These are phyloP conservation scores for Tremella mesenterica DNA, from an alignment of 768 basidiomycete genomes.

Conservation along the genomic window DNA sequence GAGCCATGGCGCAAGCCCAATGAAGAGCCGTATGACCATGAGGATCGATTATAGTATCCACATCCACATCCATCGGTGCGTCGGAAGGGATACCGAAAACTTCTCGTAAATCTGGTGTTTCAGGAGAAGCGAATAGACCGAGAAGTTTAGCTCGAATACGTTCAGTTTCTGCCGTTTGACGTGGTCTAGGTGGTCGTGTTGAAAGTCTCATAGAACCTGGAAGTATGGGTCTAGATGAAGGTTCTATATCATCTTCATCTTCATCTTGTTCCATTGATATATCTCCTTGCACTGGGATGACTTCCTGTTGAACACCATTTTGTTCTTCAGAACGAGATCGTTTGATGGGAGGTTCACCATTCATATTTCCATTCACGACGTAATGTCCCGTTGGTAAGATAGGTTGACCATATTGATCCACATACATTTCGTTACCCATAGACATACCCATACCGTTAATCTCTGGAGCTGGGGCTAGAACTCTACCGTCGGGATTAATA, in stretches of 20 bases:
- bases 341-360: constrained; percentile 24
- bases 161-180: constrained; percentile 15
- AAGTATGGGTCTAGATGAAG: constrained; percentile 19
- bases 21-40: constrained; percentile 91
- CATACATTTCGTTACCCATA: constrained; percentile 25
- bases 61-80: constrained; percentile 49
- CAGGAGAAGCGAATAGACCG: constrained; percentile 35
- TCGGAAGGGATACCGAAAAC: constrained; percentile 23
- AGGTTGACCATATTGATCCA: constrained; percentile 41
- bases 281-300: neutral
- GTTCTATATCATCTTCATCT: constrained; percentile 18
- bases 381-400: constrained; percentile 9
- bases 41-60: constrained; percentile 83
- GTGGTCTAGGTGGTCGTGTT: constrained; percentile 33
- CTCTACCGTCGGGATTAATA: constrained; percentile 6
- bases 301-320: constrained; percentile 5
- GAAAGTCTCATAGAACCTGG: constrained; percentile 32
- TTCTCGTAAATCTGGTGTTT: constrained; percentile 16
- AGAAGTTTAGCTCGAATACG: constrained; percentile 37
- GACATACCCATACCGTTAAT: constrained; percentile 29
- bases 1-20: constrained; percentile 77
- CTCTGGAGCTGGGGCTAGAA: constrained; percentile 25
- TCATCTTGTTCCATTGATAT: constrained; percentile 4
- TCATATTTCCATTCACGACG: constrained; percentile 1
- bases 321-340: constrained; percentile 17